These are phyloP conservation scores for Lentinula aciculospora DNA, from an alignment of 768 basidiomycete genomes.

Conservation along the genomic window DNA sequence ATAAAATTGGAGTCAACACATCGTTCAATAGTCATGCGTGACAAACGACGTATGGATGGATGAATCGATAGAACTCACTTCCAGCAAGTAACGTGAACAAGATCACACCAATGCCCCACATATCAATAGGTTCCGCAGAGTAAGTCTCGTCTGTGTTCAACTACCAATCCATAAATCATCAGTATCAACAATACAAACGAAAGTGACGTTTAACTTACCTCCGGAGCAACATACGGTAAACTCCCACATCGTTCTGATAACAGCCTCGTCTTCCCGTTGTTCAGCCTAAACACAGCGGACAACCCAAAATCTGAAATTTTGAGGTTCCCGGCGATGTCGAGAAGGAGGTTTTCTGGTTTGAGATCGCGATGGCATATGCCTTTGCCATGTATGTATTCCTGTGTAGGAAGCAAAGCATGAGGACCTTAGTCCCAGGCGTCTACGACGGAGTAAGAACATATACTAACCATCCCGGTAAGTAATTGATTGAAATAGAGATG, in stretches of 20 bases:
- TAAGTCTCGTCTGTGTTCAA: conserved; percentile 65
- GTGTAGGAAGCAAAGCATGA: background rate
- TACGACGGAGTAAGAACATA: background rate
- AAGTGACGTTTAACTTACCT: conserved; percentile 53
- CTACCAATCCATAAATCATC: conserved; percentile 33
- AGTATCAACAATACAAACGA: too few species aligned
- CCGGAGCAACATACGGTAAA: conserved; percentile 91
- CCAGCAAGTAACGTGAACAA: conserved; percentile 87
- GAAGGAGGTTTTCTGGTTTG: conserved; percentile 92
- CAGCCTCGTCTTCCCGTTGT: conserved; percentile 68
- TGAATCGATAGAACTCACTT: conserved; percentile 46
- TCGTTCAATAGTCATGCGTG: too few species aligned
- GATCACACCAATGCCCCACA: conserved; percentile 95
- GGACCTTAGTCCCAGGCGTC: too few species aligned
- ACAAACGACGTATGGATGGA: background rate
- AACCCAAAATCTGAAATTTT: conserved; percentile 97
- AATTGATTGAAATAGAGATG: conserved; percentile 90
- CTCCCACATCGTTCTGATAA: conserved; percentile 87
- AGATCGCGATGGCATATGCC: conserved; percentile 96
- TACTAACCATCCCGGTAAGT: conserved; percentile 70
- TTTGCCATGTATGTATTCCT: conserved; percentile 82
- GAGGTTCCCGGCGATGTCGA: conserved; percentile 77
- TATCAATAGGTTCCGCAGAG: conserved; percentile 87
- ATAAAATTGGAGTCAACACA: background rate
- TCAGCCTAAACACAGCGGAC: conserved; percentile 84